phyloP scores from a whole-genome alignment of 192 early-diverging fungal genomes.

The Coemansia sp. region DNA sequence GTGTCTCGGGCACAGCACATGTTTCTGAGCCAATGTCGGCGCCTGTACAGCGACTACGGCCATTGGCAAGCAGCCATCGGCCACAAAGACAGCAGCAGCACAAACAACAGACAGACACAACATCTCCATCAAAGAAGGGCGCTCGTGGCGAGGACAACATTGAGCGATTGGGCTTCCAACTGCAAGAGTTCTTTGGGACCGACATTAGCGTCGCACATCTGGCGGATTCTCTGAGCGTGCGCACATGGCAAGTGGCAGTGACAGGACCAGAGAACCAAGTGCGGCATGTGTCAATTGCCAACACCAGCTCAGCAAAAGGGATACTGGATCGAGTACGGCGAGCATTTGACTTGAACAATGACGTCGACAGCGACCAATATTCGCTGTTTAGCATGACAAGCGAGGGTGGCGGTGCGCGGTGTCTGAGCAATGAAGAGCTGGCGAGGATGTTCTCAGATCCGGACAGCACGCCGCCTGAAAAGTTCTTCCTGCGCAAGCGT shows the following conservation, averaged over 20 bases:
- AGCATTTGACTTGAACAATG: constrained; percentile 78
- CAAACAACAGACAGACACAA: constrained; percentile 12
- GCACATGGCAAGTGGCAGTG: constrained; percentile 68
- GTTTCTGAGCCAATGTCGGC: constrained; percentile 37
- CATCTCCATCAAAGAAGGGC: constrained; percentile 1
- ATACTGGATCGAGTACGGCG: constrained; percentile 72
- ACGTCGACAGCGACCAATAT: constrained; percentile 64
- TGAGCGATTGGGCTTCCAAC: constrained; percentile 47
- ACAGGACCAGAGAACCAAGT: constrained; percentile 76
- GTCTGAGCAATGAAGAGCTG: constrained; percentile 76
- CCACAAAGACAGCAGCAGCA: constrained; percentile 13
- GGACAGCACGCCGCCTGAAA: constrained; percentile 66
- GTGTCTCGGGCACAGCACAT: constrained; percentile 7
- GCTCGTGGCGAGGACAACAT: constrained; percentile 25
- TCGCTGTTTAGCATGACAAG: constrained; percentile 71
- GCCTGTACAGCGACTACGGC: constrained; percentile 35
- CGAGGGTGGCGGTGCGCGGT: constrained; percentile 67
- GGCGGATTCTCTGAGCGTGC: constrained; percentile 50
- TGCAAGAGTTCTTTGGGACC: constrained; percentile 56
- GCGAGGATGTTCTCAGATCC: constrained; percentile 69
- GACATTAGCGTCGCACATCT: constrained; percentile 48
- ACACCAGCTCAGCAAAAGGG: constrained; percentile 63
- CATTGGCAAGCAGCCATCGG: constrained; percentile 28
- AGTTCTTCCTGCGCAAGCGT: constrained; percentile 68
- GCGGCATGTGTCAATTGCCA: constrained; percentile 75